Evolutionary conservation across 78 protist species (phyloP).

Genomic region (slime mould (Dictyostelium discoideum)): dicty_2.7 NC_007089.4:214001-214500

Average conservation of each 20-base stretch:
- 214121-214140: slow-evolving; percentile 53
- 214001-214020: slow-evolving; percentile 91
- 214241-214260: not conserved
- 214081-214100: slow-evolving; percentile 15
- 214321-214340: slow-evolving; percentile 96
- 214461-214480: slow-evolving; percentile 96
- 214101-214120: slow-evolving; percentile 56
- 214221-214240: slow-evolving; percentile 27
- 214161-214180: slow-evolving; percentile 79
- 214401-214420: slow-evolving; percentile 57
- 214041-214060: slow-evolving; percentile 92
- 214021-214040: slow-evolving; percentile 90
- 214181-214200: slow-evolving; percentile 68
- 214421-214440: slow-evolving; percentile 96
- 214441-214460: slow-evolving; percentile 95
- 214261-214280: not conserved
- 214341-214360: slow-evolving; percentile 87
- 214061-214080: slow-evolving; percentile 9
- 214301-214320: slow-evolving; percentile 71
- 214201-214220: slow-evolving; percentile 75
- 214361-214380: slow-evolving; percentile 72
- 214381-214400: slow-evolving; percentile 23
- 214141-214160: slow-evolving; percentile 71
- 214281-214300: not conserved
- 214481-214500: slow-evolving; percentile 90